phyloP scores from a whole-genome alignment of 176 grass and related monocot species.

The Sorghum bicolor region Sorghum_bicolor_NCBIv3 NC_012875.2:52913001-52913500 shows the following conservation, averaged over 20 bases:
- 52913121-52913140: slow-evolving; percentile 62
- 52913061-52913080: slow-evolving; percentile 73
- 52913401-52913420: slow-evolving; percentile 60
- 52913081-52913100: slow-evolving; percentile 84
- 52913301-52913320: slow-evolving; percentile 68
- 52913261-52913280: slow-evolving; percentile 78
- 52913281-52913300: slow-evolving; percentile 91
- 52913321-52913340: slow-evolving; percentile 83
- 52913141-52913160: slow-evolving; percentile 81
- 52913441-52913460: slow-evolving; percentile 60
- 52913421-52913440: slow-evolving; percentile 47
- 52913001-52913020: slow-evolving; percentile 23
- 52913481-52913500: slow-evolving; percentile 64
- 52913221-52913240: slow-evolving; percentile 69
- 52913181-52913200: slow-evolving; percentile 83
- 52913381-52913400: slow-evolving; percentile 96
- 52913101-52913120: slow-evolving; percentile 81
- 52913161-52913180: slow-evolving; percentile 84
- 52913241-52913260: slow-evolving; percentile 58
- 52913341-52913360: slow-evolving; percentile 81
- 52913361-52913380: slow-evolving; percentile 89
- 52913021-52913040: slow-evolving; percentile 31
- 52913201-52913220: slow-evolving; percentile 84
- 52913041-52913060: slow-evolving; percentile 51
- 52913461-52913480: slow-evolving; percentile 49